Evolutionary conservation across 2,329 filamentous ascomycete genomes (phyloP), one percentile per base, ranked within the genome.

Genomic region (Colletotrichum aenigma): DNA sequence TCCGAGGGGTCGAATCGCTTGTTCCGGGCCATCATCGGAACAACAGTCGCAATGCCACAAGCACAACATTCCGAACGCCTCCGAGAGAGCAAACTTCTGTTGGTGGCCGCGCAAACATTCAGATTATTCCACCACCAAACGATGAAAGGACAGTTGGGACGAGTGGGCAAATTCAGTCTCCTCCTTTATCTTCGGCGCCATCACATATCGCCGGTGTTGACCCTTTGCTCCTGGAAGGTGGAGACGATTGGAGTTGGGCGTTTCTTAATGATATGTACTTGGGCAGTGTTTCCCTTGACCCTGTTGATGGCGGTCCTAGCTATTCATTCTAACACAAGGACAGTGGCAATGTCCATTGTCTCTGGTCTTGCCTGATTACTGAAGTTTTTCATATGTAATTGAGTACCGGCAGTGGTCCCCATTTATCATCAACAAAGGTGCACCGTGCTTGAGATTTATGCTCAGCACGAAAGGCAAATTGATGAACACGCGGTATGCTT

Each of bases 251-350:
- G 70, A 68, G 64, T 43, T 67, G 64, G 70, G 64, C 36, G 6
- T 68, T 72, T 48, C 64, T 72, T 28, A 36, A 72, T 15, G 64
- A 72, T 16, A 72, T 72, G 64, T 68, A 72, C 28, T 34, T 72
- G 16, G 70, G 52, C 9, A 72, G 70, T 48, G 55, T 52, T 6
- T 52, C 55, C 6, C 21, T 52, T 24, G 70, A 68, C 30, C 6
- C 48, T 15, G 28, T n/a, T 10, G 26, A 68, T 30, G 21, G 28
- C 15, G 52, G 55, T 16, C 34, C n/a, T 6, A 21, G 26, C 16
- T 43, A 16, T 28, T 43, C 30, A 26, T 32, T 55, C 38, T 48
- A 61, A 15, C 13, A 26, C 21, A 21, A 9, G 21, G 13, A 21
- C n/a, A 16, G 34, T 48, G 9, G 38, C 18, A n/a, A 12, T 48